Evolutionary conservation across 1,139 yeast species (phyloP), one percentile per base, ranked within the genome.

Genomic region (Maudiozyma humilis): DNA sequence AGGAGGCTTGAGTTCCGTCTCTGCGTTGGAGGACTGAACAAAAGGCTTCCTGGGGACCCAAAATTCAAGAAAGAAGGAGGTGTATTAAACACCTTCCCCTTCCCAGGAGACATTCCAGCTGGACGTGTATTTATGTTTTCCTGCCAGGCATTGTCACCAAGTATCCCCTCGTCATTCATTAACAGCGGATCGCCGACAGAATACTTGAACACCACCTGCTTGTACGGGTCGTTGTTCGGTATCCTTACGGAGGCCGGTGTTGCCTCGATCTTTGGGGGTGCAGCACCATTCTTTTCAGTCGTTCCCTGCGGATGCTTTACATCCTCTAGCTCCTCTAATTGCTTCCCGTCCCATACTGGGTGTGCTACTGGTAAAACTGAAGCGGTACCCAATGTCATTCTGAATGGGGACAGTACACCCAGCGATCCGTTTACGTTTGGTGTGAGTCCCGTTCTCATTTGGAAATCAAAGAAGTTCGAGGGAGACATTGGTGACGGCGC

Each of bases 131-230:
- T 32, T 12, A 32, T 23, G 25, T 29, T 38, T 2, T 56, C 57
- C 2, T 54, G 49, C 52, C 58, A 50, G 16, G 51, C 52, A 10
- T 53, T 50, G 18, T 55, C 56, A 4, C 36, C 40, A 6, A 43
- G 32, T 2, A 29, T 29, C 4, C 52, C 50, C 33, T 58, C 57
- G 40, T 58, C 62, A 19, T 52, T 55, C 34, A 58, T 43, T 25
- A 59, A 39, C 13, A 59, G 38, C 13, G 63, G 63, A 43, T 59
- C 63, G 3, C 61, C 62, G 20, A 59, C 48, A 2, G 54, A 50
- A 15, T 52, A 46, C 34, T 58, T 58, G 44, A 58, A 56, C 2
- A 53, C 56, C 36, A 43, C 51, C 34, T 31, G 42, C 19, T 35
- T 39, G n/a, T 49, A 50, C 17, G 48, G 49, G 27, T 41, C 50